These are phyloP conservation scores for Cryptococcus amylolentus DNA, from an alignment of 1,284 basidiomycete genomes.

Conservation along the genomic window DNA sequence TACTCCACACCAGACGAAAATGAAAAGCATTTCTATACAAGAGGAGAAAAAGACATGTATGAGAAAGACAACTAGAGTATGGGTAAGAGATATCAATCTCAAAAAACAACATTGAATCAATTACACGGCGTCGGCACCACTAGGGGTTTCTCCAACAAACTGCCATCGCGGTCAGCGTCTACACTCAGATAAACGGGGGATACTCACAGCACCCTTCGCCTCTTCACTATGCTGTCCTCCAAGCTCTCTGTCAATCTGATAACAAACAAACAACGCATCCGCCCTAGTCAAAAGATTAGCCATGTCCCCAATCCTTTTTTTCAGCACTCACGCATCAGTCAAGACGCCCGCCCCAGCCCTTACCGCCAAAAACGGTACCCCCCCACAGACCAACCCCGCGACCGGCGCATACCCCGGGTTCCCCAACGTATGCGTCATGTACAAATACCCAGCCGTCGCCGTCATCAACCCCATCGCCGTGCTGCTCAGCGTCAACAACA, in stretches of 20 bases:
- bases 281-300: slow-evolving; percentile 38
- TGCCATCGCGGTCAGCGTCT: background rate
- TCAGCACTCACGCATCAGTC: slow-evolving; percentile 62
- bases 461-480: slow-evolving; percentile 73
- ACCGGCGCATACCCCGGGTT: slow-evolving; percentile 72
- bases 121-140: slow-evolving; percentile 1
- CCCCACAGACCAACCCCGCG: slow-evolving; percentile 71
- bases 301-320: slow-evolving; percentile 1
- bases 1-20: too few relatives aligned
- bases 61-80: too few relatives aligned
- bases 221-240: slow-evolving; percentile 63
- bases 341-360: slow-evolving; percentile 77
- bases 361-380: slow-evolving; percentile 74
- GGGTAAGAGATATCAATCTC: too few relatives aligned
- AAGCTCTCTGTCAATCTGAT: slow-evolving; percentile 76
- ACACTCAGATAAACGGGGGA: background rate
- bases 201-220: slow-evolving; percentile 66
- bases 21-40: background rate
- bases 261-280: slow-evolving; percentile 82
- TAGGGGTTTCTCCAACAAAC: slow-evolving; percentile 8
- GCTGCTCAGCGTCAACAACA: slow-evolving; percentile 61
- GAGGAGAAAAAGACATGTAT: too few relatives aligned
- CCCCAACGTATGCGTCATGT: slow-evolving; percentile 76
- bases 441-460: slow-evolving; percentile 76
- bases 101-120: background rate